These are phyloP conservation scores for Punica granatum DNA, from an alignment of 345 rosid genomes.

Conservation along the genomic window DNA sequence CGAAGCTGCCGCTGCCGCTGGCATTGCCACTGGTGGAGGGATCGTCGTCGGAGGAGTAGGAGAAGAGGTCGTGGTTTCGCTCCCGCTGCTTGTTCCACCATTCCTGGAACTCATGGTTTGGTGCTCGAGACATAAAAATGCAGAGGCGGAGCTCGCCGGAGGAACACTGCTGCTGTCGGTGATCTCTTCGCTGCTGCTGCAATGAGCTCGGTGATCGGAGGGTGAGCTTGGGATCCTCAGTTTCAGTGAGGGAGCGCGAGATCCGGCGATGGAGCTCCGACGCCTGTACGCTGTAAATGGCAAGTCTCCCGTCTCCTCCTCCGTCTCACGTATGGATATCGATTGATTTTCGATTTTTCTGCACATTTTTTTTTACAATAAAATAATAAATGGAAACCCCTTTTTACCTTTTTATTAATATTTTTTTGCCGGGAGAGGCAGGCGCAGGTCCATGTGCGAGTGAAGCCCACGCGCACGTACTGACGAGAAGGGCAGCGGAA, in stretches of 20 bases:
- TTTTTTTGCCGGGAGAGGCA: not conserved
- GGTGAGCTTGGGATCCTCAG: not conserved
- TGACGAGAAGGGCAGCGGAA: not conserved
- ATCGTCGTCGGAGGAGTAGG: constrained; percentile 6
- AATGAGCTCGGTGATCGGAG: not conserved
- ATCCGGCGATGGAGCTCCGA: constrained; percentile 3
- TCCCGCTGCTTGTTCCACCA: constrained; percentile 77
- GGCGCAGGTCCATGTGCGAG: constrained; percentile 5
- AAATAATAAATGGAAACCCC: not conserved
- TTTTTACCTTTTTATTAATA: not conserved
- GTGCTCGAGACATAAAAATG: constrained; percentile 19
- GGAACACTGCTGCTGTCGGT: not conserved
- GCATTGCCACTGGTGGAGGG: constrained; percentile 16
- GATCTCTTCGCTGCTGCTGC: not conserved
- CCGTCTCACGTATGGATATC: not conserved
- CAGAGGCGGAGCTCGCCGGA: not conserved
- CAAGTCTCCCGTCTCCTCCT: not conserved
- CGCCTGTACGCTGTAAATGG: not conserved
- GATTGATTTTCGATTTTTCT: not conserved
- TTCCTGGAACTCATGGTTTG: constrained; percentile 23
- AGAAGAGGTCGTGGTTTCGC: constrained; percentile 21
- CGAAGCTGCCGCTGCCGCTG: not conserved
- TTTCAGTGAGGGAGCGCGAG: not conserved
- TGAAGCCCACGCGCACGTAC: not conserved
- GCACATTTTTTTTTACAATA: not conserved